Base-by-base conservation (phyloP, 306 rosid genomes). In the Cyamopsis tetragonoloba region DNA sequence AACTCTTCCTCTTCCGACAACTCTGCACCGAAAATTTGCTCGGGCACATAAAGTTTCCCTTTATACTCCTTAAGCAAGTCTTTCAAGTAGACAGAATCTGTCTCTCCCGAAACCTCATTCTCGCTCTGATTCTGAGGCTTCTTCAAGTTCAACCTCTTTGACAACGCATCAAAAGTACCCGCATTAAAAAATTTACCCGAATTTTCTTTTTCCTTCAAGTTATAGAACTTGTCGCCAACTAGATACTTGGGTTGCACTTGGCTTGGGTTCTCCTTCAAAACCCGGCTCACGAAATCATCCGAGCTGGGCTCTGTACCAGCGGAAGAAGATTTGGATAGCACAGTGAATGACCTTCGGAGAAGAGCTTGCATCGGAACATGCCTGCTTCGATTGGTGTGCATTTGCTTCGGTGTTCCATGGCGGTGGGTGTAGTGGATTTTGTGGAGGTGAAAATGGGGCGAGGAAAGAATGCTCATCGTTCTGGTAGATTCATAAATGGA, bases 11-110 rank as follows among this genome's bases (percentile, higher is more conserved):
- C 97, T 73, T 93, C 98, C 0, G 97, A 83, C 37, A 90, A 68
- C 31, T 71, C 61, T 0, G 72, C 6, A 30, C 88, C 83, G 17
- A 93, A 93, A 73, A 88, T 51, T 68, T 90, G 99, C 82, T 93
- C 99, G 0, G 99, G 99, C 71, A 93, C 99, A 46, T 90, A 90
- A 2, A 90, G 92, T 74, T 93, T 90, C 75, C 99, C 99, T 77
- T 71, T 90, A 54, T 93, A 83, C 87, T 86, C 87, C 72, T 93
- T 89, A 80, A 93, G 68, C 71, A 92, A 79, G 48, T 92, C 93
- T 13, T 81, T 86, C 84, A 92, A 86, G 79, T 81, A 76, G 61
- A 92, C 96, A 70, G 83, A 85, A 47, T 80, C 83, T 63, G 43
- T 67, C 81, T 70, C 81, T 9, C 26, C 71, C 43, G 30, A 76